Conservation (phyloP, 2,329 filamentous ascomycete genomes). For the Aspergillus latus region DNA sequence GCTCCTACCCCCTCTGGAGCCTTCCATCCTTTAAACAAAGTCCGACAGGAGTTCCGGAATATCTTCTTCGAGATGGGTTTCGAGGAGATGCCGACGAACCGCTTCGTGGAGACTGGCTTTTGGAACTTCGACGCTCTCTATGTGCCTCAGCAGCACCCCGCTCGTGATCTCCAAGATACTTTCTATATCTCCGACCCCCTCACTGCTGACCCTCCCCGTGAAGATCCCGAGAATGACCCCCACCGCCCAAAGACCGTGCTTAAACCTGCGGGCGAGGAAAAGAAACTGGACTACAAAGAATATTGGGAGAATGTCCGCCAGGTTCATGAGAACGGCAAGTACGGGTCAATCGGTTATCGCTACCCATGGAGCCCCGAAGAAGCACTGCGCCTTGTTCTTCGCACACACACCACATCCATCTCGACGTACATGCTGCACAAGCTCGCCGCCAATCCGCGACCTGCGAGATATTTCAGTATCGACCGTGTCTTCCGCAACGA, state of each 20-base stretch:
- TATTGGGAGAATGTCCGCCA: conserved; percentile 87
- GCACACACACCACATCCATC: conserved; percentile 93
- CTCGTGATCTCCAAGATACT: conserved; percentile 94
- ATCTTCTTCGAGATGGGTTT: conserved; percentile 99
- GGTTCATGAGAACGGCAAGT: conserved; percentile 89
- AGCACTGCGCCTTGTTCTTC: conserved; percentile 80
- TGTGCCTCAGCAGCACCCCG: conserved; percentile 95
- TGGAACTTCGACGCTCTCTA: conserved; percentile 99
- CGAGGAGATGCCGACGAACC: conserved; percentile 93
- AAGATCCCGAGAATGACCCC: conserved; percentile 51
- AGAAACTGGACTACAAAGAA: conserved; percentile 67
- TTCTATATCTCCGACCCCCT: conserved; percentile 96
- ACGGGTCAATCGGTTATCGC: conserved; percentile 91
- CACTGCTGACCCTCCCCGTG: conserved; percentile 65
- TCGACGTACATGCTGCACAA: conserved; percentile 89
- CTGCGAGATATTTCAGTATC: conserved; percentile 97
- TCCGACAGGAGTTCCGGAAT: conserved; percentile 89
- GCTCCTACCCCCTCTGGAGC: conserved; percentile 50
- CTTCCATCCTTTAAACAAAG: conserved; percentile 74
- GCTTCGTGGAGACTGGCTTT: conserved; percentile 94
- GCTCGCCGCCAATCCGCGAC: conserved; percentile 77
- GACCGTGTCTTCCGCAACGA: conserved; percentile 98
- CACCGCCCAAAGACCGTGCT: conserved; percentile 42
- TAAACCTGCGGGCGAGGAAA: conserved; percentile 41
- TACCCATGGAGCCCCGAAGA: conserved; percentile 92